Conservation (phyloP, 352 stramenopile species). For the Phytophthora gonapodyides region DNA sequence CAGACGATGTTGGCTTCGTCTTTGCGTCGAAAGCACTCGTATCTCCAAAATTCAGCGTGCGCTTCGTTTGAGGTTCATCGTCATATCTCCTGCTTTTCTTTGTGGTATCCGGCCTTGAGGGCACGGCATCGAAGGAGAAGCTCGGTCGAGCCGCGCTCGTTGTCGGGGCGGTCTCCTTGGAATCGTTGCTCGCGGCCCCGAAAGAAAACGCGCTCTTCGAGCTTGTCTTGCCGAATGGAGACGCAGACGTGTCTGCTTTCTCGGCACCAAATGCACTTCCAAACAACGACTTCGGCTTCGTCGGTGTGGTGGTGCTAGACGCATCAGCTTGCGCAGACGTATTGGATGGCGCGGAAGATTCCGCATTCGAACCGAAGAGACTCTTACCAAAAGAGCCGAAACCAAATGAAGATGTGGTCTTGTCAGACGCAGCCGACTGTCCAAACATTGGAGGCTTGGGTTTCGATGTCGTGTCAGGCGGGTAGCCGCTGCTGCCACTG, state of each 20-base stretch:
- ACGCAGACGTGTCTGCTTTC: conserved; percentile 29
- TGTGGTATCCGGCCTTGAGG: conserved; percentile 16
- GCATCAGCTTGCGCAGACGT: conserved; percentile 6
- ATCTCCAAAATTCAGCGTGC: conserved; percentile 42
- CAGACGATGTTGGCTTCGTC: conserved; percentile 10
- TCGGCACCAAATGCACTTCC: conserved; percentile 24
- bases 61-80: conserved; percentile 28
- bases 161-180: conserved; percentile 15
- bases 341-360: conserved; percentile 2
- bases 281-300: conserved; percentile 25
- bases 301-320: conserved; percentile 13
- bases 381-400: conserved; percentile 37
- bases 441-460: conserved; percentile 38
- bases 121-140: conserved; percentile 39
- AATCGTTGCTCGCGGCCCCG: conserved; percentile 11
- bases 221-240: conserved; percentile 35
- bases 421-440: conserved; percentile 15
- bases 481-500: conserved; percentile 29
- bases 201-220: conserved; percentile 35
- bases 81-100: conserved; percentile 12
- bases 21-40: conserved; percentile 18
- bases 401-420: conserved; percentile 31
- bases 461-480: conserved; percentile 40
- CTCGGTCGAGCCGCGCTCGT: conserved; percentile 21
- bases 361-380: conserved; percentile 26